These are phyloP conservation scores for Sphaerulina vaccinii DNA, from an alignment of 2,329 filamentous ascomycete genomes.

Conservation along the genomic window DNA sequence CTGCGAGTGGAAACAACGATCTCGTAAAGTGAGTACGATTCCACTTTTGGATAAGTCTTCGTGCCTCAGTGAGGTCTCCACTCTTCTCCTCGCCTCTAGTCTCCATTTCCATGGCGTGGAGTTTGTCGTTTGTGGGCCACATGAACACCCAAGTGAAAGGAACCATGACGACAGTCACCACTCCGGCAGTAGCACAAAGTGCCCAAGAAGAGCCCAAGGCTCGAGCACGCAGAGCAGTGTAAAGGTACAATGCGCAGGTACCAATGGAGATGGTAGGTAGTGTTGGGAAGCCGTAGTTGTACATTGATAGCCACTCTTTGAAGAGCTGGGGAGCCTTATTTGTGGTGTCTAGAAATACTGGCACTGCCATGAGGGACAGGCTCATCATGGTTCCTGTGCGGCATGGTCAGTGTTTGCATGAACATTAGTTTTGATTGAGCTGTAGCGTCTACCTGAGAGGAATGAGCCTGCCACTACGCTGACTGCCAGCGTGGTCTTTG, in stretches of 20 bases:
- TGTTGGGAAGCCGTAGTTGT: slow-evolving; percentile 6
- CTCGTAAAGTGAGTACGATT: slow-evolving; percentile 1
- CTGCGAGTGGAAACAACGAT: slow-evolving; percentile 10
- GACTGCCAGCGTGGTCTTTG: neutral
- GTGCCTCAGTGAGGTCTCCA: slow-evolving; percentile 1
- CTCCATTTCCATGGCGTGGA: slow-evolving; percentile 2
- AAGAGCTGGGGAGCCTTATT: slow-evolving; percentile 2
- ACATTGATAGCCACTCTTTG: slow-evolving; percentile 9
- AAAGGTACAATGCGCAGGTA: slow-evolving; percentile 1
- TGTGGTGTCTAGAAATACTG: slow-evolving; percentile 5
- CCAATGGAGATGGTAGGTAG: slow-evolving; percentile 7
- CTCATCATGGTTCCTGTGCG: slow-evolving; percentile 10
- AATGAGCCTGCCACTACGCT: neutral
- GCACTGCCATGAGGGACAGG: slow-evolving; percentile 8
- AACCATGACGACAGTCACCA: slow-evolving; percentile 13
- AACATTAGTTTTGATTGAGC: neutral
- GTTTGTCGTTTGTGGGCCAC: slow-evolving; percentile 1
- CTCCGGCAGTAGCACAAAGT: neutral
- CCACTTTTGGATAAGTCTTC: slow-evolving; percentile 8
- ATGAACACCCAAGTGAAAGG: slow-evolving; percentile 17
- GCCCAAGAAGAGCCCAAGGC: neutral
- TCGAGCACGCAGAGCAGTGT: neutral
- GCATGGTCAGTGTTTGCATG: neutral
- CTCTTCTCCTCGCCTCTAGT: slow-evolving; percentile 26
- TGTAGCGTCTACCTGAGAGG: neutral